A percentile compares a stretch with the other conserved stretches of the same genome.
These are phyloP conservation scores for Suillus tomentosus DNA, from an alignment of 768 basidiomycete genomes.

Conservation along the genomic window DNA sequence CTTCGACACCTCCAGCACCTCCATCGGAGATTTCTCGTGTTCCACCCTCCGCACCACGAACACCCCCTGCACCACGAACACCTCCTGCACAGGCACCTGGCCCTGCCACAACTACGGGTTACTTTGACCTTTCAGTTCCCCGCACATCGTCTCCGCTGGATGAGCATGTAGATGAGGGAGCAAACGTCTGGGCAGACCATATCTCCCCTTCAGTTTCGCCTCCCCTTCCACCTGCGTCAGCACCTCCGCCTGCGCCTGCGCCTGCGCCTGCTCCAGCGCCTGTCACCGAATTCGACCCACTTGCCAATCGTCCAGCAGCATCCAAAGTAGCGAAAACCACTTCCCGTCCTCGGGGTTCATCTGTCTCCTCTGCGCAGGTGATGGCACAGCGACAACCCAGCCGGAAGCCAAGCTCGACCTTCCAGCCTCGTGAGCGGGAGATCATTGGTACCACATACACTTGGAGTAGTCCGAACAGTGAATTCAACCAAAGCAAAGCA, in stretches of 20 bases:
- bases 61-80: background rate
- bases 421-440: conserved; percentile 30
- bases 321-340: conserved; percentile 26
- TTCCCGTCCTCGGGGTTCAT: conserved; percentile 26
- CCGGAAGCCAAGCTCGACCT: conserved; percentile 27
- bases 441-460: conserved; percentile 35
- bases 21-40: conserved; percentile 11
- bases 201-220: background rate
- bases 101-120: conserved; percentile 9
- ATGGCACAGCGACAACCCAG: conserved; percentile 19
- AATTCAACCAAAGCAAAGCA: conserved; percentile 20
- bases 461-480: conserved; percentile 30
- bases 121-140: conserved; percentile 28
- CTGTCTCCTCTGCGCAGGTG: conserved; percentile 28
- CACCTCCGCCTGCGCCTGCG: background rate
- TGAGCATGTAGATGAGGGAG: conserved; percentile 16
- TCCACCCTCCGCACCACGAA: background rate
- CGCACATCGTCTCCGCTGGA: conserved; percentile 28
- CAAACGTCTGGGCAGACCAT: conserved; percentile 34
- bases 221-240: conserved; percentile 12
- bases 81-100: conserved; percentile 20
- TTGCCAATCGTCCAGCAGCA: conserved; percentile 9
- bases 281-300: background rate
- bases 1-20: conserved; percentile 24
- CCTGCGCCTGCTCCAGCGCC: too few species aligned